Conservation (phyloP, 176 grass and related monocot species). For the Oryza meridionalis region DNA sequence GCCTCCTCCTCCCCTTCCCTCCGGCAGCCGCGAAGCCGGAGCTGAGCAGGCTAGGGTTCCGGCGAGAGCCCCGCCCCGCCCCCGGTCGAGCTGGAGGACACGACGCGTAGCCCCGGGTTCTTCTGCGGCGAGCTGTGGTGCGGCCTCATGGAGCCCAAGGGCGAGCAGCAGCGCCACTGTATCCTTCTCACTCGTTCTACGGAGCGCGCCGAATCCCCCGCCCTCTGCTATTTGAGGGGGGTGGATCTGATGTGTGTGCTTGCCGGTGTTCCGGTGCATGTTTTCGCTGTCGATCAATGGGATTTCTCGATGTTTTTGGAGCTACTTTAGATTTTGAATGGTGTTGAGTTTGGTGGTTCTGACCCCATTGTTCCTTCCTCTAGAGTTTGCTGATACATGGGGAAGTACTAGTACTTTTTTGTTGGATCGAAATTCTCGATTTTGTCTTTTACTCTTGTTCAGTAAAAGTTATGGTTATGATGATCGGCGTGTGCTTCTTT, state of each 20-base stretch:
- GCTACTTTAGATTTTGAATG: conserved; percentile 14
- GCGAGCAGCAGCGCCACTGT: conserved; percentile 53
- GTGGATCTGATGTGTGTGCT: conserved; percentile 16
- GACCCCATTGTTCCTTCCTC: not conserved
- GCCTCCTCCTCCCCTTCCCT: not conserved
- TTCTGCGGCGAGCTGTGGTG: conserved; percentile 92
- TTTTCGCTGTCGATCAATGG: conserved; percentile 29
- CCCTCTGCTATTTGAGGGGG: not conserved
- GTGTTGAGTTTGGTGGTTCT: not conserved
- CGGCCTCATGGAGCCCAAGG: conserved; percentile 79
- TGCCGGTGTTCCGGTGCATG: not conserved
- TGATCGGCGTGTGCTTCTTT: not conserved
- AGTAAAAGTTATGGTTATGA: not conserved
- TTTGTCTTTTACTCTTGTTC: not conserved
- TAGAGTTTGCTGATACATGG: not conserved
- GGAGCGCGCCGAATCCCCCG: not conserved
- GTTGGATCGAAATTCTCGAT: conserved; percentile 20
- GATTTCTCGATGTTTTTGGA: not conserved
- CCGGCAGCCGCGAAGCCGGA: conserved; percentile 37
- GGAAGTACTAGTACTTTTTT: not conserved
- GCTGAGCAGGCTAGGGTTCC: conserved; percentile 39
- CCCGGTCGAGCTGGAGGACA: conserved; percentile 82
- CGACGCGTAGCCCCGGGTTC: conserved; percentile 63
- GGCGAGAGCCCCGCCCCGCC: not conserved
- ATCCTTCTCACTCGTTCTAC: conserved; percentile 45